A percentile compares a stretch with the other conserved stretches of the same genome.
phyloP scores from a whole-genome alignment of 2,329 filamentous ascomycete species.

The Onygenales sp. region DNA sequence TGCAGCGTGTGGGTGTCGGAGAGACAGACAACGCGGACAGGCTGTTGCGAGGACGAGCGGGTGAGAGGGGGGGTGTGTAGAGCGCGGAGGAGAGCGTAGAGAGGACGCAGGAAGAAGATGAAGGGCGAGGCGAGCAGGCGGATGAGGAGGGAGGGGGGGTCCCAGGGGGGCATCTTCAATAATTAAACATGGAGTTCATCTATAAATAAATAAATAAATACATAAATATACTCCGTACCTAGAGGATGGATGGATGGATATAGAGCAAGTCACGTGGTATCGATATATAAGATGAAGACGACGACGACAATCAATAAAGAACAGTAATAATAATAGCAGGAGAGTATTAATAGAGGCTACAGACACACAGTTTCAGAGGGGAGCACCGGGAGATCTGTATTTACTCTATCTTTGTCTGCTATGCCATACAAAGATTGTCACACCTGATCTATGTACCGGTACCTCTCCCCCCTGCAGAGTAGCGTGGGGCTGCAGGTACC shows the following conservation, averaged over 20 bases:
- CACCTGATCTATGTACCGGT: too few relatives aligned
- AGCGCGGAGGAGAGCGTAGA: conserved; percentile 56
- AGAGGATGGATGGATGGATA: background rate
- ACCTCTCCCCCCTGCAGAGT: too few relatives aligned
- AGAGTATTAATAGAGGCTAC: too few relatives aligned
- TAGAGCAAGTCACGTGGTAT: background rate
- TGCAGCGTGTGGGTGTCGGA: conserved; percentile 75
- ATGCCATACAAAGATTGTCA: too few relatives aligned
- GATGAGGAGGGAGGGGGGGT: conserved; percentile 47
- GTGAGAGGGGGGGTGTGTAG: conserved; percentile 58
- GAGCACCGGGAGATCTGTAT: too few relatives aligned
- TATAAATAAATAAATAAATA: too few relatives aligned
- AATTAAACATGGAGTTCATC: background rate
- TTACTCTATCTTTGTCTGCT: too few relatives aligned
- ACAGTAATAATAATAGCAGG: background rate
- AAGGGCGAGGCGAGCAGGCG: conserved; percentile 60
- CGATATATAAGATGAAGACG: background rate
- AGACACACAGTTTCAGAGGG: too few relatives aligned
- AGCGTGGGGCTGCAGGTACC: too few relatives aligned
- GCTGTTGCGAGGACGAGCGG: conserved; percentile 43
- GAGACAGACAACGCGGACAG: conserved; percentile 73
- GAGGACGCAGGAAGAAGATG: conserved; percentile 49
- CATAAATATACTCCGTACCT: too few relatives aligned
- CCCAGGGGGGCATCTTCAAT: conserved; percentile 34
- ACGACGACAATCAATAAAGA: conserved; percentile 6